Percentiles rank a stretch among this genome's conserved stretches.
phyloP scores from a whole-genome alignment of 192 early-diverging fungal genomes.

The Umbelopsis vinacea region DNA sequence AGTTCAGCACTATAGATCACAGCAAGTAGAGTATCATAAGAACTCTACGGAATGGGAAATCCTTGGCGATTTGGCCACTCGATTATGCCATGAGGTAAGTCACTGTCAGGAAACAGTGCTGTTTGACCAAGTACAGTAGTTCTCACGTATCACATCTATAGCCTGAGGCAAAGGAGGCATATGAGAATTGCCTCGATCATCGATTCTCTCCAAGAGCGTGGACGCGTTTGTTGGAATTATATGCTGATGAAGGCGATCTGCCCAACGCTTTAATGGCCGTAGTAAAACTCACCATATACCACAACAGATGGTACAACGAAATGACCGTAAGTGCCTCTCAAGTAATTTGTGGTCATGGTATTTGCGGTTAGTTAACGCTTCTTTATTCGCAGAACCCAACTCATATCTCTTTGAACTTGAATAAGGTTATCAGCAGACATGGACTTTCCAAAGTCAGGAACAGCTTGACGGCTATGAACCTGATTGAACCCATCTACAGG shows the following conservation, averaged over 20 bases:
- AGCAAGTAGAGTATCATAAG: slow-evolving; percentile 67
- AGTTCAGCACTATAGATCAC: slow-evolving; percentile 55
- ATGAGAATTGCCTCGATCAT: slow-evolving; percentile 67
- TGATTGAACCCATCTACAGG: slow-evolving; percentile 62
- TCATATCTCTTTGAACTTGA: slow-evolving; percentile 63
- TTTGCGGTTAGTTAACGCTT: too few relatives aligned
- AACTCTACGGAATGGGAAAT: slow-evolving; percentile 87
- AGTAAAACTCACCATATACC: slow-evolving; percentile 63
- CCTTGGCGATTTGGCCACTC: slow-evolving; percentile 75
- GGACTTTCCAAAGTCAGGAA: slow-evolving; percentile 82
- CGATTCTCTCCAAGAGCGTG: slow-evolving; percentile 75
- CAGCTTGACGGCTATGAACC: slow-evolving; percentile 73
- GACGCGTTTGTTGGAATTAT: slow-evolving; percentile 63
- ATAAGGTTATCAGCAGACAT: slow-evolving; percentile 70
- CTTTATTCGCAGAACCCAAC: too few relatives aligned
- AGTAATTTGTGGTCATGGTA: too few relatives aligned
- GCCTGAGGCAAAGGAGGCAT: slow-evolving; percentile 79
- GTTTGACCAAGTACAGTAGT: background rate
- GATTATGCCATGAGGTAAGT: slow-evolving; percentile 60
- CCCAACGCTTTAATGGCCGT: slow-evolving; percentile 64
- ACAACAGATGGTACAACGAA: slow-evolving; percentile 75
- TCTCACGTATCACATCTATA: background rate
- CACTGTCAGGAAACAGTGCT: too few relatives aligned
- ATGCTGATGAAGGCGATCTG: slow-evolving; percentile 59
- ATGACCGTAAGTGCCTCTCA: slow-evolving; percentile 49